Evolutionary conservation across 225 moss, liverwort and hornwort genomes (phyloP), one percentile per base, ranked within the genome.

Genomic region (Neckera pumila): DNA sequence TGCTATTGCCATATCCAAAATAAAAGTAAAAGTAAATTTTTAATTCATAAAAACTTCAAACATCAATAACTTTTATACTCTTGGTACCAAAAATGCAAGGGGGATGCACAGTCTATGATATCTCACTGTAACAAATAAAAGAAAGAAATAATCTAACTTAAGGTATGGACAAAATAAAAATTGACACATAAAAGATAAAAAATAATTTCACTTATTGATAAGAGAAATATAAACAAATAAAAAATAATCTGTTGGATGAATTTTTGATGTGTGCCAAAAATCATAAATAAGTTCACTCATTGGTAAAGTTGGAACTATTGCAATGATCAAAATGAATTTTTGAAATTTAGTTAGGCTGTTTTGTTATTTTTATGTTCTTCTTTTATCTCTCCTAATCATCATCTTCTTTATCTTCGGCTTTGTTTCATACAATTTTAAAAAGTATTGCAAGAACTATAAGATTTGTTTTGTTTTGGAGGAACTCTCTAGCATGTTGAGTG

Each of bases 231-330:
- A n/a, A n/a, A n/a, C n/a, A 72, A 27, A 4, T 26, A 3, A 38
- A 17, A 21, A 12, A 2, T 5, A 10, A 19, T 18, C 2, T 0
- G 3, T 11, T 11, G 67, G 20, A n/a, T 21, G 21, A n/a, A n/a
- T n/a, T 21, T 13, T 38, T 0, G 4, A 23, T 23, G 38, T 23
- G 23, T 69, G 22, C 38, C 12, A 10, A 18, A 65, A 34, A 34
- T 34, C 34, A 34, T 7, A 43, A 72, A 28, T 10, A 43, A 72
- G 27, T 10, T 27, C 27, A 9, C 10, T 43, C 10, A 10, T 17
- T 28, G 7, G 3, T 53, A 34, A 34, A 34, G 22, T 22, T 53
- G 14, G 5, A 76, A 34, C 5, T 22, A 76, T 20, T 76, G 53
- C 22, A 53, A 22, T 53, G 22, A 53, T 76, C 3, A 0, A 51